Conservation (phyloP, 768 basidiomycete genomes). For the Leucosporidium yakuticum region DNA sequence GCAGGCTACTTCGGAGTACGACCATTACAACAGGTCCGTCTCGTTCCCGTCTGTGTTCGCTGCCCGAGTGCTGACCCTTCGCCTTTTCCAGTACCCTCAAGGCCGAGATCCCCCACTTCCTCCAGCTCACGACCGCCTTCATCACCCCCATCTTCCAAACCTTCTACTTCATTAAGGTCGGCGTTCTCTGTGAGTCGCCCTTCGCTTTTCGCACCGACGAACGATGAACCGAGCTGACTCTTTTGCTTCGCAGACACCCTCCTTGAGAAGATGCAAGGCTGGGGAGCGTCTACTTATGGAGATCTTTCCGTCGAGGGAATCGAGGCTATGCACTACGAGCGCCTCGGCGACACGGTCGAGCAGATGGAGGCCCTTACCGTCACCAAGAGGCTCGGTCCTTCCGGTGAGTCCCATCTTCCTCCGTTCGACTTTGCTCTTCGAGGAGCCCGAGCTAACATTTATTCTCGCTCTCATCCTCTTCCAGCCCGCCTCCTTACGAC, state of each 20-base stretch:
- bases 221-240: background rate
- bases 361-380: constrained; percentile 50
- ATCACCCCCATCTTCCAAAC: constrained; percentile 97
- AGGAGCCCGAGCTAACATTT: too few relatives aligned
- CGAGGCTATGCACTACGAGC: constrained; percentile 72
- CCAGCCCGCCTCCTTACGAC: constrained; percentile 10
- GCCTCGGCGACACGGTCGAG: constrained; percentile 75
- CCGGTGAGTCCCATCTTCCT: constrained; percentile 55
- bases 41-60: background rate
- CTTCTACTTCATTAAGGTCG: constrained; percentile 98
- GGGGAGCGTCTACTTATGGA: constrained; percentile 69
- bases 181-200: constrained; percentile 38
- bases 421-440: too few relatives aligned
- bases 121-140: constrained; percentile 77
- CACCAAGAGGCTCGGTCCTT: constrained; percentile 74
- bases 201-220: background rate
- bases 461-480: background rate
- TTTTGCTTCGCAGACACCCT: constrained; percentile 69
- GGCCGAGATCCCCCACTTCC: constrained; percentile 86
- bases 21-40: constrained; percentile 44
- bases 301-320: constrained; percentile 50
- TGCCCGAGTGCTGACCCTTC: background rate
- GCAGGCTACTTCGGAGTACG: constrained; percentile 48
- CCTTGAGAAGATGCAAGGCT: constrained; percentile 85
- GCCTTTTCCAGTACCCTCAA: constrained; percentile 60